These are phyloP conservation scores for Fusarium euwallaceae DNA, from an alignment of 2,329 filamentous ascomycete genomes.

Conservation along the genomic window DNA sequence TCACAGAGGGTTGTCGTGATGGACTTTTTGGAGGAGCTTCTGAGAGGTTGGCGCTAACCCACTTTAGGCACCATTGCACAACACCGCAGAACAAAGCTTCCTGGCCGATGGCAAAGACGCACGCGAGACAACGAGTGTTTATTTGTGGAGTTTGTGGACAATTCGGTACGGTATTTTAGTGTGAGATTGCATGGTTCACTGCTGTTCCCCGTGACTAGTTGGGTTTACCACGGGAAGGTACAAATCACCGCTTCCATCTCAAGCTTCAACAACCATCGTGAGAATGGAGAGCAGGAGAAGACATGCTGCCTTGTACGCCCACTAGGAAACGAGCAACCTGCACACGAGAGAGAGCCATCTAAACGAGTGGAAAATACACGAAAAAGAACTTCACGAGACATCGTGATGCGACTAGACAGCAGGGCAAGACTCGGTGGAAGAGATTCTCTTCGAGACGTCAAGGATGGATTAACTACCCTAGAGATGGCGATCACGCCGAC, in stretches of 20 bases:
- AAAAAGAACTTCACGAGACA: background rate
- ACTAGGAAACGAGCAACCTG: background rate
- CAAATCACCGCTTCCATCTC: background rate
- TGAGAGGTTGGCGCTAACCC: conserved; percentile 36
- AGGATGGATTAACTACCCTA: background rate
- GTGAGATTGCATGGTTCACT: background rate
- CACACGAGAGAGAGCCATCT: fast-evolving
- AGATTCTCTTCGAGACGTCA: background rate
- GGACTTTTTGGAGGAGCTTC: conserved; percentile 46
- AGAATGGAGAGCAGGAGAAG: background rate
- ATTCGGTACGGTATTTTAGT: background rate
- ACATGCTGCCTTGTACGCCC: background rate
- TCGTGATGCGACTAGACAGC: background rate
- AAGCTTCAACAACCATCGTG: background rate
- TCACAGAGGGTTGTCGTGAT: conserved; percentile 28
- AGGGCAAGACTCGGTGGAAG: background rate
- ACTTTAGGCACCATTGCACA: conserved; percentile 25
- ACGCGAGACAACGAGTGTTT: background rate
- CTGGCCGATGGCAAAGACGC: background rate
- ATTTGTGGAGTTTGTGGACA: background rate
- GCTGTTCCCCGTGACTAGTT: background rate
- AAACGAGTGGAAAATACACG: fast-evolving
- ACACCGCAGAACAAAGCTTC: conserved; percentile 4
- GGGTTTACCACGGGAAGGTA: background rate
- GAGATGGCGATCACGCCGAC: background rate